A percentile compares a stretch with the other conserved stretches of the same genome.
Conservation (phyloP, 1,284 basidiomycete species). For the Tilletia horrida region DNA sequence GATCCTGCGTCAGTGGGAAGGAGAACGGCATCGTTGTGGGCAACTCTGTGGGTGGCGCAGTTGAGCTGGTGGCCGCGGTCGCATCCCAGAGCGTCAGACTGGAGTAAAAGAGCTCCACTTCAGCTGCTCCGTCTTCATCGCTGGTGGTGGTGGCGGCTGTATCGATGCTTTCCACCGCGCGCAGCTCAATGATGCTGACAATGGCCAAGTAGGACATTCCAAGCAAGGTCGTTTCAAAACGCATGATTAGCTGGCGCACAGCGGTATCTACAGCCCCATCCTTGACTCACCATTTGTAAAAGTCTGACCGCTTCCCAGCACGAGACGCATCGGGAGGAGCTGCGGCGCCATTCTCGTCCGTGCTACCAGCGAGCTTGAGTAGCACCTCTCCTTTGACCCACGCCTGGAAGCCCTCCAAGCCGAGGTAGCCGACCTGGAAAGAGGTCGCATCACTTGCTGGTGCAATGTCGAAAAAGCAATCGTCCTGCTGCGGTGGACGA, state of each 20-base stretch:
- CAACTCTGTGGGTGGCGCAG: constrained; percentile 21
- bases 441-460: constrained; percentile 46
- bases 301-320: background rate
- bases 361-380: constrained; percentile 36
- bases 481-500: background rate
- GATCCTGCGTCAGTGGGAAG: constrained; percentile 44
- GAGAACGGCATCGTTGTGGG: constrained; percentile 47
- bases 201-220: too few relatives aligned
- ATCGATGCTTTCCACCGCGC: constrained; percentile 15
- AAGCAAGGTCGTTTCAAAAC: too few relatives aligned
- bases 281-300: constrained; percentile 11
- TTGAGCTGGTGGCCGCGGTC: constrained; percentile 23
- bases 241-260: too few relatives aligned
- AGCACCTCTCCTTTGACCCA: constrained; percentile 52
- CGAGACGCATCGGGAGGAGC: too few relatives aligned
- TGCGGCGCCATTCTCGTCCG: background rate
- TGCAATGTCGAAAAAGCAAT: constrained; percentile 48
- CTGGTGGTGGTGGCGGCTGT: background rate
- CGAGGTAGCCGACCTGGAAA: constrained; percentile 52
- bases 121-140: background rate
- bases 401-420: constrained; percentile 39
- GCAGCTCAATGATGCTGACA: constrained; percentile 13
- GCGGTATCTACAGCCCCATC: background rate
- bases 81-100: constrained; percentile 38
- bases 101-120: constrained; percentile 38